Base-by-base conservation (phyloP, 1,139 yeast species). In the Hemisphaericaspora xylofermentans region DNA sequence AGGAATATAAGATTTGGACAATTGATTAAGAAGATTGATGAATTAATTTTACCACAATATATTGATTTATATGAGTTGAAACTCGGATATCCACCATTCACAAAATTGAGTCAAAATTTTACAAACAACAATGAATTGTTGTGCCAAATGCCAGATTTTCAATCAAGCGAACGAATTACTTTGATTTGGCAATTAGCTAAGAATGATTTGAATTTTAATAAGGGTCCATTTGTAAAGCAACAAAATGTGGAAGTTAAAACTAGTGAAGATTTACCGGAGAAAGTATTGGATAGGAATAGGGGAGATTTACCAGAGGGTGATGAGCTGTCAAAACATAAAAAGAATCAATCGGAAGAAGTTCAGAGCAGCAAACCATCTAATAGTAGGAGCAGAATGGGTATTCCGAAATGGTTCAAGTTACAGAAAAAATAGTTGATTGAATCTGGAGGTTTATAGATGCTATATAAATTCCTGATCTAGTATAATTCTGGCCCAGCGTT, bases 11-110 rank as follows among this genome's bases (percentile, higher is more conserved):
- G 76, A 36, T 72, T 79, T 45, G 71, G 74, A 1, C 65, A 68
- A 37, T 63, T 80, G 26, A 43, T 71, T 37, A 63, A 65, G 38
- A 56, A 62, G 36, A 57, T 68, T 13, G 70, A 68, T 50, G 60
- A 61, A 5, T 56, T 76, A 43, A 50, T 65, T 8, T 51, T 63
- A n/a, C 73, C 78, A 2, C 61, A 68, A 16, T 65, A 52, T 46
- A 47, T 60, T 35, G 64, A 67, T 28, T 49, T 54, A 27, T 72
- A 68, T 49, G 49, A 48, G 30, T 59, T 72, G 41, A 68, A 64
- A 44, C 52, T 61, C 33, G 68, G 73, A 6, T 61, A 56, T 43
- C 78, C 77, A 29, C 85, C 86, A 4, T 72, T 74, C 44, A 51
- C 56, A 3, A 55, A 51, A 9, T 47, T 78, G 16, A 57, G 53